Evolutionary conservation across 2,329 filamentous ascomycete genomes (phyloP), one percentile per base, ranked within the genome.

Genomic region (Orbilia quercus): DNA sequence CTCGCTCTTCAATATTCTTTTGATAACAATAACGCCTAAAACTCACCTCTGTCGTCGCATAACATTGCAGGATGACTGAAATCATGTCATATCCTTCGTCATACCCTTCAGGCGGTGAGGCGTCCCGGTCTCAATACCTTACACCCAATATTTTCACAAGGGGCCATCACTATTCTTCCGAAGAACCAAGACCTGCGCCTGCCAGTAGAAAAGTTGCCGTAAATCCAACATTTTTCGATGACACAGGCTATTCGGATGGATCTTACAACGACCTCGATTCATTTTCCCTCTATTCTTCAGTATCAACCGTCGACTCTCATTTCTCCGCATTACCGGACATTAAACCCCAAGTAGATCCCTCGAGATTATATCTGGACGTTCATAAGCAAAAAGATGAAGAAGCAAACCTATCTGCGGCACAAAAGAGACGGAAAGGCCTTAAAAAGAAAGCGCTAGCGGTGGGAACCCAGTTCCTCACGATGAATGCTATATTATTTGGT

Each of bases 401-500:
- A 42, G 69, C 60, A 18, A 55, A 55, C 36, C 45, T 73, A 3
- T 58, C 70, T 14, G 23, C 36, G 12, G n/a, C 53, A 4, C 63
- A 74, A 23, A 66, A 57, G 36, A 44, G 63, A 34, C 44, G 63
- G 36, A 67, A 65, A 25, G 50, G 54, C 1, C 25, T 74, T 9
- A 69, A 63, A 48, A 48, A 47, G 11, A 69, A 53, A 28, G 70
- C 70, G 3, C 5, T 69, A 16, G 63, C 62, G 11, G 58, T 74
- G 20, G 70, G 70, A n/a, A 67, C 31, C 16, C 63, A 74, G 45
- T 74, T 74, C 31, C 28, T 74, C 16, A 62, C 57, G 2, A 69
- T 74, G 70, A 74, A 74, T 25, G 70, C 70, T 1, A 74, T 74
- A 34, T 42, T 74, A 9, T 69, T 74, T 25, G 70, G 70, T 3